These are phyloP conservation scores for Hyaloperonospora brassicae DNA, from an alignment of 352 stramenopile species.

Conservation along the genomic window DNA sequence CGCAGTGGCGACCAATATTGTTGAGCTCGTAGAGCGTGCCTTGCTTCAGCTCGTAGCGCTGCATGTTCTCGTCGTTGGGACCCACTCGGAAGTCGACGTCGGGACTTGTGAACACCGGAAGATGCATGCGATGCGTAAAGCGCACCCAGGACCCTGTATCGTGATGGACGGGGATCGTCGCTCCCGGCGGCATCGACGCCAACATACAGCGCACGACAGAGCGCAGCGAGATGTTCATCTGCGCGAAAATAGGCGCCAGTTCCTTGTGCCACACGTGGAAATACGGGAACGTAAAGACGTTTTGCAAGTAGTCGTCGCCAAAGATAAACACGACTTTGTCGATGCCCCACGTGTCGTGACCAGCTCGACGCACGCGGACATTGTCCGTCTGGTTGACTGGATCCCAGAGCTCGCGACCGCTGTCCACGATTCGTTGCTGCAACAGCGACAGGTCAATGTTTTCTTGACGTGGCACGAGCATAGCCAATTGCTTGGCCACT, in stretches of 20 bases:
- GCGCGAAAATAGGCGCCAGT: slow-evolving; percentile 83
- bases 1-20: slow-evolving; percentile 94
- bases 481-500: slow-evolving; percentile 30
- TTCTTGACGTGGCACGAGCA: slow-evolving; percentile 53
- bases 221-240: slow-evolving; percentile 77
- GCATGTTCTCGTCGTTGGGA: slow-evolving; percentile 71
- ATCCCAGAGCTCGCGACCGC: slow-evolving; percentile 53
- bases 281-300: slow-evolving; percentile 93
- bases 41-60: slow-evolving; percentile 88
- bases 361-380: slow-evolving; percentile 88
- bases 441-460: slow-evolving; percentile 57
- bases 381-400: slow-evolving; percentile 71
- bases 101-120: slow-evolving; percentile 89
- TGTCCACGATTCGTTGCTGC: slow-evolving; percentile 46
- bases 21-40: slow-evolving; percentile 98
- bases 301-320: slow-evolving; percentile 96
- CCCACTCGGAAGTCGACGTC: slow-evolving; percentile 82
- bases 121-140: slow-evolving; percentile 94
- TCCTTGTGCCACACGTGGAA: slow-evolving; percentile 80
- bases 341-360: slow-evolving; percentile 97
- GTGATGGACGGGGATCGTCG: slow-evolving; percentile 94
- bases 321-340: slow-evolving; percentile 97
- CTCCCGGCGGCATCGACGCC: slow-evolving; percentile 90
- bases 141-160: slow-evolving; percentile 96
- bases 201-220: slow-evolving; percentile 92